phyloP scores from a whole-genome alignment of 2,329 filamentous ascomycete species.

The Aspergillus aculeatus region DNA sequence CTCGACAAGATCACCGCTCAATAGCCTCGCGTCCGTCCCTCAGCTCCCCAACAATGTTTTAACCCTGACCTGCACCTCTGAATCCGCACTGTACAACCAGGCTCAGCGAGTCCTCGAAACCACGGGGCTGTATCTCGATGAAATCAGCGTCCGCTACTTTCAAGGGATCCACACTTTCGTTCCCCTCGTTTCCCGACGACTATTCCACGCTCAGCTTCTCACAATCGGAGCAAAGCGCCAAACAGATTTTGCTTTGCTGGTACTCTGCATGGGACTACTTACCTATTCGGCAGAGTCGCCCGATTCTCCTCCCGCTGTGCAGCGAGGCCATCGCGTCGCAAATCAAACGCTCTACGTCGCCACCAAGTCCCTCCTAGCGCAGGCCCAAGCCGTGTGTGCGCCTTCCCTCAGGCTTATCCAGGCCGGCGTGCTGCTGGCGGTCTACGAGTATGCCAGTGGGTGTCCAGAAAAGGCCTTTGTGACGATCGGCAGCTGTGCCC shows the following conservation, averaged over 20 bases:
- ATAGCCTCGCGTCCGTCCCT: too few species aligned
- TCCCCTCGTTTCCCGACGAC: constrained; percentile 29
- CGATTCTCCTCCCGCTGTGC: too few species aligned
- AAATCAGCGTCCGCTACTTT: constrained; percentile 31
- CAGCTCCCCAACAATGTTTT: too few species aligned
- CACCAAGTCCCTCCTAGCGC: constrained; percentile 25
- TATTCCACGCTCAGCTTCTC: constrained; percentile 26
- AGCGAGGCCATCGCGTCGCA: too few species aligned
- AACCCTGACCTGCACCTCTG: neutral
- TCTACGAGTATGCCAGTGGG: constrained; percentile 29
- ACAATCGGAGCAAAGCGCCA: constrained; percentile 14
- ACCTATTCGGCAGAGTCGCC: constrained; percentile 10
- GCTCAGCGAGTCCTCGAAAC: constrained; percentile 9
- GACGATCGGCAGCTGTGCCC: constrained; percentile 24
- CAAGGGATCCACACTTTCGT: constrained; percentile 27
- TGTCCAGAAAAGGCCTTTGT: constrained; percentile 22
- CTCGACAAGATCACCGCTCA: too few species aligned
- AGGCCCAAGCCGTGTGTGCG: constrained; percentile 24
- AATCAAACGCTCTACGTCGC: constrained; percentile 21
- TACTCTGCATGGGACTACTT: constrained; percentile 28
- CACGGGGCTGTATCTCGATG: constrained; percentile 22
- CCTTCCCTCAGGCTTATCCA: constrained; percentile 28
- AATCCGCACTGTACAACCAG: neutral
- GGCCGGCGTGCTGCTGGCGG: constrained; percentile 26
- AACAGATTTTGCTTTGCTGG: constrained; percentile 25